Evolutionary conservation across 257 asterid species (phyloP).

Genomic region (Handroanthus guayacan): DNA sequence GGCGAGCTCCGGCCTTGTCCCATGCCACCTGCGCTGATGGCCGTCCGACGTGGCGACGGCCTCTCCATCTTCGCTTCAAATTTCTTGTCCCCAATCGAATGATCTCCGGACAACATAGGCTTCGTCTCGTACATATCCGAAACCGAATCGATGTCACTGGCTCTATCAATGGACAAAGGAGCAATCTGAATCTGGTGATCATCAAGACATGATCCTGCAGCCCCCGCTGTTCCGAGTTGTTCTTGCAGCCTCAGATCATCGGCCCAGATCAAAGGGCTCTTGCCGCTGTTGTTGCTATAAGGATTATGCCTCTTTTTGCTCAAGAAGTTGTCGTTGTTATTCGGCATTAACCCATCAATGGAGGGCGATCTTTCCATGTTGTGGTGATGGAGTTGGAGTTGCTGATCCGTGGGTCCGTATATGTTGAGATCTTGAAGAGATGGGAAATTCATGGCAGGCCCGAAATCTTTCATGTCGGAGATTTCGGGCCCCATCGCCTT

Average conservation of each 20-base stretch:
- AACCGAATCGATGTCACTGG: conserved; percentile 51
- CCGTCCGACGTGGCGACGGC: conserved; percentile 59
- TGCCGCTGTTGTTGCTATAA: conserved; percentile 40
- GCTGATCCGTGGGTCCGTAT: conserved; percentile 59
- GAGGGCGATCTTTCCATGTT: conserved; percentile 51
- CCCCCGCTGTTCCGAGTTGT: conserved; percentile 49
- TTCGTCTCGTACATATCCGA: conserved; percentile 63
- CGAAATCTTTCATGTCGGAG: conserved; percentile 55
- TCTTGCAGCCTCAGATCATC: conserved; percentile 76
- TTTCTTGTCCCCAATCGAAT: conserved; percentile 43
- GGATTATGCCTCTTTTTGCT: conserved; percentile 71
- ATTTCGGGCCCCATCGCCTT: conserved; percentile 48
- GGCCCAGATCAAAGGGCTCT: conserved; percentile 75
- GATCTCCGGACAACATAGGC: conserved; percentile 49
- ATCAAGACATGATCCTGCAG: conserved; percentile 42
- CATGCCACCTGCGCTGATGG: conserved; percentile 51
- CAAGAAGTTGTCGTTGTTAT: conserved; percentile 43
- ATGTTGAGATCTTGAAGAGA: conserved; percentile 89
- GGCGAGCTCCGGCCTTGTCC: conserved; percentile 61
- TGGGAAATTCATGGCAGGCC: conserved; percentile 57
- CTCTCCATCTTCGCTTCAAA: conserved; percentile 52
- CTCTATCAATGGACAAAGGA: conserved; percentile 49
- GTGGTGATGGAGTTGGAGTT: conserved; percentile 56
- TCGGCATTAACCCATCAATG: conserved; percentile 44
- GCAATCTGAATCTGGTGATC: conserved; percentile 54